Conservation (phyloP, 2,329 filamentous ascomycete species). For the Fusarium sp. region DNA sequence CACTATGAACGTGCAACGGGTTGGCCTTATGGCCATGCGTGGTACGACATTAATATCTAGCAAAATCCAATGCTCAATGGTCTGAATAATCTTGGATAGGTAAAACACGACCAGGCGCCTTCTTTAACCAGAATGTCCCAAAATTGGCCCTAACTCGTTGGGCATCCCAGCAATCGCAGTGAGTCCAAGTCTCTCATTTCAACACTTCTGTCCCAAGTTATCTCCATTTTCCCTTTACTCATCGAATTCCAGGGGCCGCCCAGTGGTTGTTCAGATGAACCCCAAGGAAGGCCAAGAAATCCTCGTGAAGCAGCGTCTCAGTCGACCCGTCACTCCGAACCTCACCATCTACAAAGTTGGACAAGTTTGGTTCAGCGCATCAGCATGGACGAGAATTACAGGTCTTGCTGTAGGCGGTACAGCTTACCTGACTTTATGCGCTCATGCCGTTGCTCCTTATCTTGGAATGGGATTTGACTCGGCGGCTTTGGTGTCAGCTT, state of each 20-base stretch:
- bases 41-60: neutral
- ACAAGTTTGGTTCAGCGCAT: constrained; percentile 29
- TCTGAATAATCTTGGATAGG: neutral
- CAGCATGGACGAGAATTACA: constrained; percentile 29
- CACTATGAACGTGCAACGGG: neutral
- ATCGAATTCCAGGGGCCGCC: neutral
- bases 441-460: constrained; percentile 11
- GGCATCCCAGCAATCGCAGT: constrained; percentile 11
- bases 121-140: neutral
- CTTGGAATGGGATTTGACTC: constrained; percentile 14
- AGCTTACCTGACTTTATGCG: constrained; percentile 6
- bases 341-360: constrained; percentile 20
- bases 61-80: neutral
- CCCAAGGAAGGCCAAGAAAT: constrained; percentile 7
- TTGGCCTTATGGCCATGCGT: neutral
- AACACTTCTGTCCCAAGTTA: neutral
- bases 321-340: constrained; percentile 15
- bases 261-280: neutral
- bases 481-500: neutral
- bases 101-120: neutral
- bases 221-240: neutral
- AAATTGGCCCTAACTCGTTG: neutral
- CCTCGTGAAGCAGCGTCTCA: constrained; percentile 18
- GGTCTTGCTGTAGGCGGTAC: constrained; percentile 14
- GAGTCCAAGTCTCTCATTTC: neutral